Evolutionary conservation across 2,329 filamentous ascomycete genomes (phyloP), one percentile per base, ranked within the genome.

Genomic region (Sclerotiophoma versabilis): DNA sequence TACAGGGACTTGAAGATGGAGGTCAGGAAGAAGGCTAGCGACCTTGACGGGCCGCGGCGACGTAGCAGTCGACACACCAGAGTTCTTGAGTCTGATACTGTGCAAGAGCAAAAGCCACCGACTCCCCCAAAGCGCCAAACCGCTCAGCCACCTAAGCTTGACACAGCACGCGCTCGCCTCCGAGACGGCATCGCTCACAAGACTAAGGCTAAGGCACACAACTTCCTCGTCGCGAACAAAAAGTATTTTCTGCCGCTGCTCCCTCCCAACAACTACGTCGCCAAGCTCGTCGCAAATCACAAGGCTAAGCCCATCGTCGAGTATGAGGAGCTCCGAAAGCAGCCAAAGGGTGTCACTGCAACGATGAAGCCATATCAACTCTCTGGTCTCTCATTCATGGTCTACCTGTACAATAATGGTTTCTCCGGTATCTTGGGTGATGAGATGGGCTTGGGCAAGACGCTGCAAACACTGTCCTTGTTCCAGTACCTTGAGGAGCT

Each of bases 401-500:
- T 98, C 47, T 96, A 96, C 15, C 84, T 99, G 2, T 96, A 97
- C 84, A 97, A 98, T 86, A 99, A 99, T 80, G 98, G 97, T 75
- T 87, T 99, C 62, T 98, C 98, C 70, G 95, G 95, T 82, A 97
- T 99, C 63, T 81, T 99, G 65, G 95, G 95, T 53, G 95, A 99
- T 71, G 95, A 99, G 78, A 99, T 99, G 95, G 95, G 95, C 86
- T 89, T 99, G 60, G 95, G 95, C 74, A 99, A 99, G 81, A 99
- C 95, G 0, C 96, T 99, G 64, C 95, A 99, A 77, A 98, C 95
- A 27, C 96, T 99, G 76, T 96, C 91, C 77, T 81, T 99, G 73
- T 90, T 99, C 68, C 96, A 93, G 14, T 95, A 98, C 73, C 87
- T 99, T 49, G 97, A 99, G 62, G 93, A 98, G 80, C 88, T 86